Conservation (phyloP, 1,139 yeast species). For the Groenewaldozyma auringiensis region DNA sequence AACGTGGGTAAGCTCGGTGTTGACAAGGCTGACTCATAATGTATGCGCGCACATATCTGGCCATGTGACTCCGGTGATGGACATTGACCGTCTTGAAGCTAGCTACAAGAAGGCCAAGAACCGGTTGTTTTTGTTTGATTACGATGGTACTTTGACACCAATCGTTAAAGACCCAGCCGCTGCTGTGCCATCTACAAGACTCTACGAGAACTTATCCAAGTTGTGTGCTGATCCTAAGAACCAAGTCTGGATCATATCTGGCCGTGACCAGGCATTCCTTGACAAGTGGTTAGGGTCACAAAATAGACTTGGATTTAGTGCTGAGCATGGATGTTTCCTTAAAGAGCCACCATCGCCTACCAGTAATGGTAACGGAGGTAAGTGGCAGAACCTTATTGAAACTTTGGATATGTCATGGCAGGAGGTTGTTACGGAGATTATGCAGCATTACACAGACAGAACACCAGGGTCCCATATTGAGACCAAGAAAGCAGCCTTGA, state of each 20-base stretch:
- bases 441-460: constrained; percentile 66
- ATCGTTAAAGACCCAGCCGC: constrained; percentile 97
- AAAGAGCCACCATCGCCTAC: constrained; percentile 29
- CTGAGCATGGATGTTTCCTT: constrained; percentile 97
- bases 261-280: constrained; percentile 86
- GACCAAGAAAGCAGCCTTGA: constrained; percentile 82
- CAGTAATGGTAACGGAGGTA: constrained; percentile 42
- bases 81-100: constrained; percentile 51
- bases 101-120: constrained; percentile 51
- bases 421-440: constrained; percentile 62
- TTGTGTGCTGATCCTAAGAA: constrained; percentile 72
- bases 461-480: constrained; percentile 91
- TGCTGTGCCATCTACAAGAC: constrained; percentile 81
- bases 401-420: constrained; percentile 94
- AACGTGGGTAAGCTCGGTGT: constrained; percentile 65
- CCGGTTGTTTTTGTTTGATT: constrained; percentile 83
- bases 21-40: constrained; percentile 48
- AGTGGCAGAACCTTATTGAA: constrained; percentile 83
- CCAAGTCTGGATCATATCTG: constrained; percentile 91
- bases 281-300: constrained; percentile 76
- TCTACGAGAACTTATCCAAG: constrained; percentile 51
- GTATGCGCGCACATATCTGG: constrained; percentile 37
- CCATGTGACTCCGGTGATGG: constrained; percentile 77
- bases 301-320: constrained; percentile 69
- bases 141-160: constrained; percentile 95